Evolutionary conservation across 1,139 yeast genomes (phyloP), one percentile per base, ranked within the genome.

Genomic region (Sugiyamaella castrensis): DNA sequence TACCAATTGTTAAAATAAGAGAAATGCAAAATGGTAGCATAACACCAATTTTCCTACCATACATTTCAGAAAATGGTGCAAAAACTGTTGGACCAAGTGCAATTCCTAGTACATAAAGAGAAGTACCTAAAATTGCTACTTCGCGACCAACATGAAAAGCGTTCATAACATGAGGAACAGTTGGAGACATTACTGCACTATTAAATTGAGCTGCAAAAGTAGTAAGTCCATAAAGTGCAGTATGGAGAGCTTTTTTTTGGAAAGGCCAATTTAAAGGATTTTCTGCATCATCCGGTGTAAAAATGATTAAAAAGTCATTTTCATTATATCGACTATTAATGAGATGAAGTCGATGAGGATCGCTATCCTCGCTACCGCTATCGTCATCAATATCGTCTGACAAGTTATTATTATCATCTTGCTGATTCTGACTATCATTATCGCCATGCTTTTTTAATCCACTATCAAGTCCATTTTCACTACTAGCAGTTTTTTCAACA

Each of bases 1-100:
- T 54, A 6, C 66, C 58, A 29, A 61, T 53, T 12, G 64, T 55
- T 27, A 62, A 50, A 4, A 60, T 24, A 71, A 42, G 84, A 72
- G 65, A 83, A 10, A 85, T 64, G 11, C 77, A 72, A 52, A 82
- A 74, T 0, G 89, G 84, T 36, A 79, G 68, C 43, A 84, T 68
- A 57, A 82, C 86, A 1, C 87, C 87, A 1, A 80, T 71, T 58
- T 82, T 80, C 51, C 95, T 73, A 8, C 95, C 96, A 50, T 80
- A 78, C 54, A 83, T 79, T 64, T 87, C 95, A 12, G 91, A 82
- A 37, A 87, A 67, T 4, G 96, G 95, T 4, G 91, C 87, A 72
- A 89, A 77, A 37, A 86, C 67, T 55, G 86, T 69, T 0, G 95
- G 95, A 4, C 95, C 95, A 32, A 80, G 69, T n/a, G 84, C 82